These are phyloP conservation scores for Rhynchospora breviuscula DNA, from an alignment of 176 grass and related monocot genomes.

Conservation along the genomic window DNA sequence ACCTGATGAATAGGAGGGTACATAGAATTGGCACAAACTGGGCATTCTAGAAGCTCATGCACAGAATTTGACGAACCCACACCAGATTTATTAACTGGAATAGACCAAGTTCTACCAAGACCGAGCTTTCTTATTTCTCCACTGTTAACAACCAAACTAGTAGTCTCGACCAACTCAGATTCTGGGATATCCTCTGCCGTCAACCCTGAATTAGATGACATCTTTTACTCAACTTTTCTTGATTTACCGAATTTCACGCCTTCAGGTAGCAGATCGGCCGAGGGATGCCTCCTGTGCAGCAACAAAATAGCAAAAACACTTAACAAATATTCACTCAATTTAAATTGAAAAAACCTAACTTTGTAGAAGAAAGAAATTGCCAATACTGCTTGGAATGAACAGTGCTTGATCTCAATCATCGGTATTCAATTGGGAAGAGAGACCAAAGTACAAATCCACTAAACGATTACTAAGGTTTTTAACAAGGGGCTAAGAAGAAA, in stretches of 20 bases:
- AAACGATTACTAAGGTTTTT: background rate
- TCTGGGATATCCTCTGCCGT: conserved; percentile 26
- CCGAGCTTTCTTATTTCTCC: conserved; percentile 23
- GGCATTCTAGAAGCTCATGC: conserved; percentile 73
- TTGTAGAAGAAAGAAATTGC: background rate
- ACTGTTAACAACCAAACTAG: background rate
- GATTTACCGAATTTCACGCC: background rate
- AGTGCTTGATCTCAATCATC: background rate
- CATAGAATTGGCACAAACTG: conserved; percentile 73
- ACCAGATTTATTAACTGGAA: conserved; percentile 25
- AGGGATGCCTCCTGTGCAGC: background rate
- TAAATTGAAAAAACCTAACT: conserved; percentile 2
- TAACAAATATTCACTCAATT: background rate
- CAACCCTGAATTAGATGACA: conserved; percentile 24
- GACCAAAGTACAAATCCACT: background rate
- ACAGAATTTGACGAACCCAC: conserved; percentile 27
- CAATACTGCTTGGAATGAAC: background rate
- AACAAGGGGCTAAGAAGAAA: background rate
- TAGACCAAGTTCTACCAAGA: conserved; percentile 26
- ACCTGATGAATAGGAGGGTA: conserved; percentile 88
- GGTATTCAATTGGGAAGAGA: background rate
- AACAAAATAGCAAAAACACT: background rate
- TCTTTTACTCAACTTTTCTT: conserved; percentile 6
- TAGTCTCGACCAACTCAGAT: conserved; percentile 13
- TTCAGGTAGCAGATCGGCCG: background rate